phyloP scores from a whole-genome alignment of 495 filamentous ascomycete species.

The Talaromyces trachyspermus region DNA sequence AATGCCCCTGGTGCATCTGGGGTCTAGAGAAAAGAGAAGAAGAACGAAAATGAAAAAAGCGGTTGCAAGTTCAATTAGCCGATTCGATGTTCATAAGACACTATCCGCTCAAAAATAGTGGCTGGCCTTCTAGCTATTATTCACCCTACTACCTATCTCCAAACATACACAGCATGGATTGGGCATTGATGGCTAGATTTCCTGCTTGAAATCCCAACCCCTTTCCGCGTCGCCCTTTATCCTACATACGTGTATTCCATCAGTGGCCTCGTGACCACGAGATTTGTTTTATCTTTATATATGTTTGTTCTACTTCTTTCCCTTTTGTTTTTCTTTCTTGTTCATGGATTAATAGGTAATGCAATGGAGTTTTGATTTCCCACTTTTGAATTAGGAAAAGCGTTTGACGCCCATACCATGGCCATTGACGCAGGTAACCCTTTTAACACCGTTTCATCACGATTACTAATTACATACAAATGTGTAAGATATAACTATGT shows the following conservation, averaged over 20 bases:
- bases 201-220: neutral
- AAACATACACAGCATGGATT: too few relatives aligned
- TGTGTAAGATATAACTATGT: neutral
- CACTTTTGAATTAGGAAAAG: neutral
- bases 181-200: neutral
- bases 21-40: conserved; percentile 24
- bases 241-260: conserved; percentile 18
- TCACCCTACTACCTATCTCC: too few relatives aligned
- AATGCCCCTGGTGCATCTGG: conserved; percentile 74
- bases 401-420: neutral
- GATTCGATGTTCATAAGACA: too few relatives aligned
- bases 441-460: too few relatives aligned
- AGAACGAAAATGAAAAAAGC: too few relatives aligned
- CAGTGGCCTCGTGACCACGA: neutral
- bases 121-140: too few relatives aligned
- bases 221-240: conserved; percentile 15
- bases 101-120: too few relatives aligned
- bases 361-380: conserved; percentile 16
- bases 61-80: too few relatives aligned
- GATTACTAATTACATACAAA: neutral
- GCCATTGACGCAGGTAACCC: too few relatives aligned
- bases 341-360: conserved; percentile 14
- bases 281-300: neutral
- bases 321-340: conserved; percentile 13
- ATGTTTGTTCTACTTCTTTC: conserved; percentile 7